Evolutionary conservation across 2,329 filamentous ascomycete genomes (phyloP).

Genomic region (Chaetomium globosum): DNA sequence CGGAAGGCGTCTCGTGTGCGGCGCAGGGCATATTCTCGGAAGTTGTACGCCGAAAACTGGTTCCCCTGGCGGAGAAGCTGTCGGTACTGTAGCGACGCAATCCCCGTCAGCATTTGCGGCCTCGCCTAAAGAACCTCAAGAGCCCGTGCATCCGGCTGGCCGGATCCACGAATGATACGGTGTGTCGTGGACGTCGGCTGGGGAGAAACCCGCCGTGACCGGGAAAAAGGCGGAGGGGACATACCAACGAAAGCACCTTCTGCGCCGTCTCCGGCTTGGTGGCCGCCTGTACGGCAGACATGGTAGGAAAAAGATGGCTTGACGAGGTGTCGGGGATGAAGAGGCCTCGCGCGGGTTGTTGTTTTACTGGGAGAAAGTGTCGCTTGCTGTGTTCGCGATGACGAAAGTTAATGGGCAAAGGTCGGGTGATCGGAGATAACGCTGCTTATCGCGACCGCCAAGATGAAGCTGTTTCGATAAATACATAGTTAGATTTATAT

Average conservation of each 20-base stretch:
- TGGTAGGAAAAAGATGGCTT: constrained; percentile 11
- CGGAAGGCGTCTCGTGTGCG: constrained; percentile 89
- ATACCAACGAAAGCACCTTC: constrained; percentile 54
- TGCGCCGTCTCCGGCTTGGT: constrained; percentile 59
- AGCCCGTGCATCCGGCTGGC: too few species aligned
- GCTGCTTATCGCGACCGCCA: constrained; percentile 17
- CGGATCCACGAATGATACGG: background rate
- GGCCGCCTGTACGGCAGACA: constrained; percentile 38
- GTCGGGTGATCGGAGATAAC: constrained; percentile 21
- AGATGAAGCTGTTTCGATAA: background rate
- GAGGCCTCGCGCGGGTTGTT: background rate
- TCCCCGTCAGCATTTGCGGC: constrained; percentile 2
- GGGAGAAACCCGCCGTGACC: background rate
- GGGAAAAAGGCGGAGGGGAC: background rate
- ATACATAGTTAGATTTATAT: background rate
- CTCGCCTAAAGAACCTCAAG: too few species aligned
- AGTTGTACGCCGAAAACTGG: constrained; percentile 94
- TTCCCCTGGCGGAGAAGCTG: constrained; percentile 82
- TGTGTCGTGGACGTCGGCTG: background rate
- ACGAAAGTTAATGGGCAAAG: constrained; percentile 18
- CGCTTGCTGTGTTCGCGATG: constrained; percentile 8
- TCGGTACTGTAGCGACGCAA: constrained; percentile 68
- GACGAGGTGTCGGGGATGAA: background rate
- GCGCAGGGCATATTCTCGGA: constrained; percentile 92
- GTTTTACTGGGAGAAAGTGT: background rate